Evolutionary conservation across 2,329 filamentous ascomycete genomes (phyloP).

Genomic region (Colletotrichum godetiae): DNA sequence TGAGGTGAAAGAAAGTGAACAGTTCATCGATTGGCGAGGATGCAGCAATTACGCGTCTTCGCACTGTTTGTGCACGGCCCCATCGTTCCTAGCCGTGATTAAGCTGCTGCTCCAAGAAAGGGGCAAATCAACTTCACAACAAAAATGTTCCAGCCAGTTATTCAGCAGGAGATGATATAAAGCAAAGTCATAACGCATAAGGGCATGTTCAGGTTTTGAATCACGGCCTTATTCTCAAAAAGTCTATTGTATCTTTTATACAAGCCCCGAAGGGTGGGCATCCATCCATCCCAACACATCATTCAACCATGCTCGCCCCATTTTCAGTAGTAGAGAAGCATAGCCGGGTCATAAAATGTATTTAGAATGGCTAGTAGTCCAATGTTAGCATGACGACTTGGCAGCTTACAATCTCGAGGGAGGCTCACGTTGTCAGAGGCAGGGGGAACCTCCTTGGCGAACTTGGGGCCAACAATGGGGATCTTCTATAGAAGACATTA

Average conservation of each 20-base stretch:
- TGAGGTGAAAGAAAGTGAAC: slow-evolving; percentile 24
- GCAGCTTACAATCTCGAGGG: no score
- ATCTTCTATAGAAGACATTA: slow-evolving; percentile 56
- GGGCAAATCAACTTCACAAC: not conserved
- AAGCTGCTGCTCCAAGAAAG: not conserved
- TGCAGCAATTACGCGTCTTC: slow-evolving; percentile 2
- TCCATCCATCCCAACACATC: slow-evolving; percentile 17
- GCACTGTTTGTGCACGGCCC: slow-evolving; percentile 23
- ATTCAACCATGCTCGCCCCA: slow-evolving; percentile 7
- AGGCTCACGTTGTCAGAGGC: slow-evolving; percentile 69
- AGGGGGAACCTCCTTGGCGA: slow-evolving; percentile 64
- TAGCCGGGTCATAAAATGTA: not conserved
- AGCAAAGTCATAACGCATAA: not conserved
- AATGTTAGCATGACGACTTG: not conserved
- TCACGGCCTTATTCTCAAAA: slow-evolving; percentile 13
- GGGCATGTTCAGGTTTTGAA: no score
- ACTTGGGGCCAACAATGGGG: slow-evolving; percentile 63
- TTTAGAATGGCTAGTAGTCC: slow-evolving; percentile 53
- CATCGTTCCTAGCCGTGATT: no score
- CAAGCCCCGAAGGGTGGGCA: slow-evolving; percentile 18
- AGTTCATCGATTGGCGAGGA: slow-evolving; percentile 13
- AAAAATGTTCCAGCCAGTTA: not conserved
- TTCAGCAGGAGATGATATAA: not conserved
- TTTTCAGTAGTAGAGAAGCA: not conserved
- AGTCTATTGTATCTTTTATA: slow-evolving; percentile 35